These are phyloP conservation scores for Phalaenopsis aphrodite DNA, from an alignment of 106 monocot genomes.

Conservation along the genomic window DNA sequence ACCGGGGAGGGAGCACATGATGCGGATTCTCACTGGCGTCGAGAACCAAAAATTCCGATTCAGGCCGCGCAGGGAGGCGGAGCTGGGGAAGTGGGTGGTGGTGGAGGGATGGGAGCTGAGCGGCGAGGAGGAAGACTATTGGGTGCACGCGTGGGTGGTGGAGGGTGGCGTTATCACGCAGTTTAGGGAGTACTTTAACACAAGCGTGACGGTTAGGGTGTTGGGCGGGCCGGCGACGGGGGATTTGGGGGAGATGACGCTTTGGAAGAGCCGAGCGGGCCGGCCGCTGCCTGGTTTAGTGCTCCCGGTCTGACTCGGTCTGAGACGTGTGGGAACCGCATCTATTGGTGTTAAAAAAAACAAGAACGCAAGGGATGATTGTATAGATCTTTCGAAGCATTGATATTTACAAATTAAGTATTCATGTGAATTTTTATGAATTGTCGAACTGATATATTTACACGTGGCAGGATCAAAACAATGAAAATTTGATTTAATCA, in stretches of 20 bases:
- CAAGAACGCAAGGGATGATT: too few relatives aligned
- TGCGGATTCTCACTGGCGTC: slow-evolving; percentile 25
- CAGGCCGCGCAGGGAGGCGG: slow-evolving; percentile 16
- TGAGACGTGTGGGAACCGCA: background rate
- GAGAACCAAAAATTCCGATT: slow-evolving; percentile 15
- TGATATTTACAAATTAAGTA: too few relatives aligned
- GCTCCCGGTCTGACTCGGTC: slow-evolving; percentile 18
- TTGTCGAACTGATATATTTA: too few relatives aligned
- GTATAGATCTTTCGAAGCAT: too few relatives aligned
- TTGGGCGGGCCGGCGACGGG: background rate
- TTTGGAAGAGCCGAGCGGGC: background rate
- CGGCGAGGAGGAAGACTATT: slow-evolving; percentile 21
- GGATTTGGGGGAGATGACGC: slow-evolving; percentile 13
- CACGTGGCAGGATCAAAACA: too few relatives aligned
- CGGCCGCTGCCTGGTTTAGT: slow-evolving; percentile 24
- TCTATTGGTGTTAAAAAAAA: too few relatives aligned
- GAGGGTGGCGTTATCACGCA: slow-evolving; percentile 30
- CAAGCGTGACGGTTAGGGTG: slow-evolving; percentile 24
- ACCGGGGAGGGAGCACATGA: slow-evolving; percentile 33
- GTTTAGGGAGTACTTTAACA: slow-evolving; percentile 45
- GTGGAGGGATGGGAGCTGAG: slow-evolving; percentile 37
- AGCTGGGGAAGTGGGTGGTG: slow-evolving; percentile 29
- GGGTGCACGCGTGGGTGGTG: slow-evolving; percentile 43
- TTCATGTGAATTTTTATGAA: too few relatives aligned
- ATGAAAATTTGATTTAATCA: too few relatives aligned